Evolutionary conservation across 768 basidiomycete species (phyloP).

Genomic region (Kwoniella dejecticola): DNA sequence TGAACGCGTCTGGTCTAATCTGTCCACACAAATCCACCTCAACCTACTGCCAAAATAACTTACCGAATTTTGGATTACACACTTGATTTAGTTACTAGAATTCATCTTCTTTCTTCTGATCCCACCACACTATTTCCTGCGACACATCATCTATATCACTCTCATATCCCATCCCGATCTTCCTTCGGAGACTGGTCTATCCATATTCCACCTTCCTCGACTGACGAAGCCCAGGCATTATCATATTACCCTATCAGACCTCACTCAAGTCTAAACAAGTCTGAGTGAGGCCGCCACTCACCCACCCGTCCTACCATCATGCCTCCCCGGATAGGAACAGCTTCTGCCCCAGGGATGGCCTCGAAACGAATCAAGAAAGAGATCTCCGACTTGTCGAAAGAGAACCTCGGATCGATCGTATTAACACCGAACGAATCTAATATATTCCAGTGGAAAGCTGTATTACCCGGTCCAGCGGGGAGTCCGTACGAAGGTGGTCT

Average conservation of each 20-base stretch:
- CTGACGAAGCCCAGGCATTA: too few relatives aligned
- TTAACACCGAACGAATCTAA: conserved; percentile 50
- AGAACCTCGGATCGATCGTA: conserved; percentile 47
- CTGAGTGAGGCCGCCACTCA: too few relatives aligned
- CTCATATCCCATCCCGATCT: too few relatives aligned
- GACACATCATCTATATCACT: too few relatives aligned
- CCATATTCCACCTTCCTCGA: too few relatives aligned
- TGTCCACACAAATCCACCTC: background rate
- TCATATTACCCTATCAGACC: too few relatives aligned
- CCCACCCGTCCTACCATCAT: too few relatives aligned
- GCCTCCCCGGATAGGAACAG: conserved; percentile 6
- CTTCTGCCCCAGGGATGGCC: conserved; percentile 24
- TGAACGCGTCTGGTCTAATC: background rate
- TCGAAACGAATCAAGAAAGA: conserved; percentile 54
- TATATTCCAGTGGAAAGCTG: conserved; percentile 49
- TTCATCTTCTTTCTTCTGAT: background rate
- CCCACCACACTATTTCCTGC: too few relatives aligned
- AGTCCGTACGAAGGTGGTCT: conserved; percentile 55
- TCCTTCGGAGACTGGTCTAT: too few relatives aligned
- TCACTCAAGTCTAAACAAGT: too few relatives aligned
- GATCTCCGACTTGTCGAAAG: conserved; percentile 51
- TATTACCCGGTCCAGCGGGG: conserved; percentile 48
- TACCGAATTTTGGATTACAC: background rate
- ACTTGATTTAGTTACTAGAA: background rate
- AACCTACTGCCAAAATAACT: too few relatives aligned